phyloP scores from a whole-genome alignment of 805 yeast genomes.

The Candida incommunis region DNA sequence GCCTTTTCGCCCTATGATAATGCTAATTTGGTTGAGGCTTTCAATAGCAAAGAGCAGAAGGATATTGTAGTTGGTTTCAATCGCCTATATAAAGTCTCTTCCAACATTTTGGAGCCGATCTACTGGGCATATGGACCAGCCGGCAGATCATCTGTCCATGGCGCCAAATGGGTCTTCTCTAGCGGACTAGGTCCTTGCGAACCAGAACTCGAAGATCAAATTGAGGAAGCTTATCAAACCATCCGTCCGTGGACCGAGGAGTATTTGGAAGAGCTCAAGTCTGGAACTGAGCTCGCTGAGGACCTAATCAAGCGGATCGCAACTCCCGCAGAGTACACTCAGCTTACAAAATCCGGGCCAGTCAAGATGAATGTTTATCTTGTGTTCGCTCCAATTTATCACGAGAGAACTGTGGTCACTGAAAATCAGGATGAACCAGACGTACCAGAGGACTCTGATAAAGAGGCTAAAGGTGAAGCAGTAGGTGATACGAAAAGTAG shows the following conservation, averaged over 20 bases:
- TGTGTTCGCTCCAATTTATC: conserved; percentile 17
- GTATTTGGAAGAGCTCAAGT: conserved; percentile 14
- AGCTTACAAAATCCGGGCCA: conserved; percentile 6
- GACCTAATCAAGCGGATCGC: conserved; percentile 13
- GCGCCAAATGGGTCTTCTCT: conserved; percentile 25
- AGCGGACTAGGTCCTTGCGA: conserved; percentile 21
- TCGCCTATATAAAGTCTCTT: background rate
- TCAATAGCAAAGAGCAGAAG: background rate
- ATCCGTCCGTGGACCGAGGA: conserved; percentile 16
- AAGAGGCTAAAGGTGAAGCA: conserved; percentile 4
- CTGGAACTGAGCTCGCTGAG: conserved; percentile 15
- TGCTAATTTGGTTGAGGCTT: background rate
- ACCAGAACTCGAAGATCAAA: conserved; percentile 17
- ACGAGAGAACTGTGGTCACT: conserved; percentile 6
- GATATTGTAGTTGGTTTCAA: background rate
- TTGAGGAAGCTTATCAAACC: conserved; percentile 10
- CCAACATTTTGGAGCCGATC: conserved; percentile 18
- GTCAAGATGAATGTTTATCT: conserved; percentile 10
- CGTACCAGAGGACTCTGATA: conserved; percentile 7
- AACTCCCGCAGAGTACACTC: conserved; percentile 11
- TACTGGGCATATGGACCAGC: conserved; percentile 23
- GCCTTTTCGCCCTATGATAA: background rate
- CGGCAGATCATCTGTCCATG: conserved; percentile 19
- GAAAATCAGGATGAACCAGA: conserved; percentile 7
- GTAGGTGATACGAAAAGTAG: too few relatives aligned